A percentile compares a stretch with the other conserved stretches of the same genome.
These are phyloP conservation scores for Fagopyrum homotropicum DNA, from an alignment of 148 eudicot species.

Conservation along the genomic window DNA sequence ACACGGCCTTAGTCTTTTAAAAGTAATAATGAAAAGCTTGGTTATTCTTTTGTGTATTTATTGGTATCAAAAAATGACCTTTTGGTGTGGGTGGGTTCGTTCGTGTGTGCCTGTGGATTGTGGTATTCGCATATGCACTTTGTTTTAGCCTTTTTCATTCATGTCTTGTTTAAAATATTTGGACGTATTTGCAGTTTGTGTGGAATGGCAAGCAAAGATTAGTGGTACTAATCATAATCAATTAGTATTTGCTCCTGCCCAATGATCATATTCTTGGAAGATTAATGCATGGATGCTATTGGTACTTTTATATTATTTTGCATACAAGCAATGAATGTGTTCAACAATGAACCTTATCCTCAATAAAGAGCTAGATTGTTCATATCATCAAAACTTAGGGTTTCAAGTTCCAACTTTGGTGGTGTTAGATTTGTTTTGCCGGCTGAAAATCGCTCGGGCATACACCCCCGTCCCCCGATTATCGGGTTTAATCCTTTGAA, in stretches of 20 bases:
- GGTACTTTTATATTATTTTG: too few relatives aligned
- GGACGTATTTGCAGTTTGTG: background rate
- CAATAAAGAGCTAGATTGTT: too few relatives aligned
- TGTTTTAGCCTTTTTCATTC: background rate
- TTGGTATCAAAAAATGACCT: background rate
- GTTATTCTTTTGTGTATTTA: background rate
- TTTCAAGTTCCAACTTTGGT: too few relatives aligned
- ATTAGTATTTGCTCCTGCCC: background rate
- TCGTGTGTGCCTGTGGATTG: background rate
- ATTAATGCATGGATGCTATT: too few relatives aligned
- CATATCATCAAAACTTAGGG: too few relatives aligned
- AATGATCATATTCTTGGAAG: too few relatives aligned
- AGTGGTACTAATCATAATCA: slow-evolving; percentile 6
- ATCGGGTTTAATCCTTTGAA: too few relatives aligned
- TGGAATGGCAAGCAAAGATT: slow-evolving; percentile 9
- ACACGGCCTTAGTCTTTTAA: background rate
- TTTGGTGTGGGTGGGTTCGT: background rate
- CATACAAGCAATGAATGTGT: too few relatives aligned
- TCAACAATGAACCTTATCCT: too few relatives aligned
- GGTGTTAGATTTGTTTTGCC: too few relatives aligned
- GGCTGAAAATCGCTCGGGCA: too few relatives aligned
- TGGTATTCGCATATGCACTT: background rate
- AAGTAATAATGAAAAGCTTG: background rate
- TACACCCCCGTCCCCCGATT: too few relatives aligned
- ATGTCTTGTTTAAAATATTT: background rate